These are phyloP conservation scores for Eucalyptus dawsonii DNA, from an alignment of 345 rosid genomes.

Conservation along the genomic window DNA sequence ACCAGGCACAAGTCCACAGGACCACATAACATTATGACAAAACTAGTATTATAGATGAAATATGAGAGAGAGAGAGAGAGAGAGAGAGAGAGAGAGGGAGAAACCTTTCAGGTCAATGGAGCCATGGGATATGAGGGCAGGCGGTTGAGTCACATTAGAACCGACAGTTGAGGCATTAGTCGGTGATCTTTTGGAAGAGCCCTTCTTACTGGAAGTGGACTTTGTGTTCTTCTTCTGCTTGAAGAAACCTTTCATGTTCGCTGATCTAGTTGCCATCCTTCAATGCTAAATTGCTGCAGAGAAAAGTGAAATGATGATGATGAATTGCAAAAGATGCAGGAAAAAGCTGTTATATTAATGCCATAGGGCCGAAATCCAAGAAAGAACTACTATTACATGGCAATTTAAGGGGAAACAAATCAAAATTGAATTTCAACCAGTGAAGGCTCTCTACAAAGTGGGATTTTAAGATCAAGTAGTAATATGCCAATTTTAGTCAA, in stretches of 20 bases:
- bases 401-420: neutral
- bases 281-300: neutral
- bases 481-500: neutral
- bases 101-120: constrained; percentile 37
- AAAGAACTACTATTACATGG: neutral
- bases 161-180: constrained; percentile 22
- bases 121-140: constrained; percentile 44
- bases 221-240: constrained; percentile 38
- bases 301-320: neutral
- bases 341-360: neutral
- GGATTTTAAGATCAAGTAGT: neutral
- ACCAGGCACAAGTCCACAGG: neutral
- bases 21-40: neutral
- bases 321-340: rapidly evolving
- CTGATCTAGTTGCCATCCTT: constrained; percentile 34
- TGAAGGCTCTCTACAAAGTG: neutral
- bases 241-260: constrained; percentile 51
- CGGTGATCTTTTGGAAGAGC: constrained; percentile 14
- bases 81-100: neutral
- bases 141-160: constrained; percentile 27
- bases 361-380: neutral
- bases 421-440: neutral
- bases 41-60: neutral
- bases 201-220: constrained; percentile 22
- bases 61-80: neutral